These are phyloP conservation scores for Pneumocystis oryctolagi DNA, from an alignment of 1,139 yeast species.

Conservation along the genomic window DNA sequence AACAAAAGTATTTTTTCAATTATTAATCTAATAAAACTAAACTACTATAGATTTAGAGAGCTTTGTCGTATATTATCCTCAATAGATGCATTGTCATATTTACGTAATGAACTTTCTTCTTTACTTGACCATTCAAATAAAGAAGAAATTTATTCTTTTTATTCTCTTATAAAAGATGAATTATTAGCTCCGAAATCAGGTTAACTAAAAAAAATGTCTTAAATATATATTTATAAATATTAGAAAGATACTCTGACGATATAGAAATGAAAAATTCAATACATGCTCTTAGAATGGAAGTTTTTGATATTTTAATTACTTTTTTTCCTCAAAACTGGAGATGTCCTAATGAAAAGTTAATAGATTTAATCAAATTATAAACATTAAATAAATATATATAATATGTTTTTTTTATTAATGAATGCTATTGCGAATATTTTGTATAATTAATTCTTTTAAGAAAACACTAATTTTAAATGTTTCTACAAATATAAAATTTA, in stretches of 20 bases:
- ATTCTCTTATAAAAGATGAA: neutral
- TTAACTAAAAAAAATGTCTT: neutral
- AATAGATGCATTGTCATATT: neutral
- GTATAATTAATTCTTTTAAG: neutral
- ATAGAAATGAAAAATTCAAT: neutral
- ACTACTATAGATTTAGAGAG: neutral
- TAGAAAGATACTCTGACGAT: neutral
- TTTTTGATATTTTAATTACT: neutral
- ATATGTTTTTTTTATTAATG: neutral
- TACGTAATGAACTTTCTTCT: neutral
- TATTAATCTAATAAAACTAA: neutral
- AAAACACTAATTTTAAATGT: neutral
- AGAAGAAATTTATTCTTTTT: neutral
- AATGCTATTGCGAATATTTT: neutral
- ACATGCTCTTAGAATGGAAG: neutral
- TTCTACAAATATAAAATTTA: neutral
- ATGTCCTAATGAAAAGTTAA: neutral
- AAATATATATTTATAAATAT: neutral
- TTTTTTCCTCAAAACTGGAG: slow-evolving; percentile 1
- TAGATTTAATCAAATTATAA: neutral
- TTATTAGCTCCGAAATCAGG: neutral
- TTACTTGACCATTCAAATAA: neutral
- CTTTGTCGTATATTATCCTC: neutral
- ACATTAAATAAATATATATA: neutral
- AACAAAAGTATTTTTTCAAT: neutral